Base-by-base conservation (phyloP, 73 alveolate genomes). In the Paramecium pentaurelia region DNA sequence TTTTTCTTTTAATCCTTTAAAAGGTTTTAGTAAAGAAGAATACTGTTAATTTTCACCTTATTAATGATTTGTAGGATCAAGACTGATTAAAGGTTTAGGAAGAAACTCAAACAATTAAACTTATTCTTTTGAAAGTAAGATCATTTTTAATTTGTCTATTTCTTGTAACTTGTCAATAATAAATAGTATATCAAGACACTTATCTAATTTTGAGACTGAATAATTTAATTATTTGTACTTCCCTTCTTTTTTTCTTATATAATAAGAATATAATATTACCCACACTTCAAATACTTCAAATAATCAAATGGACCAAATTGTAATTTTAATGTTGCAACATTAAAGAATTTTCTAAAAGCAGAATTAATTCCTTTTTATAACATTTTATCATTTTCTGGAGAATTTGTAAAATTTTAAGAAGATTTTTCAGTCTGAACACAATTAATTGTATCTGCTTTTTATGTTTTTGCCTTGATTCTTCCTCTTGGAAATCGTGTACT, bases 131-230 rank as follows among this genome's bases (percentile, higher is more conserved):
- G 80, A 60, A 18, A 89, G 75, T 6, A 89, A 38, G 7, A 89
- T 18, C 94, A 89, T 89, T 71, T 89, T 89, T 27, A 89, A 51
- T 83, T 89, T 89, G 68, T 89, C 94, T 14, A 89, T 89, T 89
- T 89, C 94, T 20, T 71, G 9, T 30, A 89, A 89, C 22, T 89
- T 89, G 54, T 89, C 75, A 6, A 89, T 71, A 11, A 89, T 89
- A 51, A 45, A 89, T 0, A 89, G 51, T 38, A 83, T 83, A 71
- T 89, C 94, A 20, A 89, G 51, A 38, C 47, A 42, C 27, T 89
- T 83, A 5, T 89, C 77, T 9, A 89, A 27, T 40, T 89, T 89
- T 8, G 42, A 60, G 30, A 71, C 27, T 1, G 94, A 42, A 47
- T 89, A 49, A 22, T 49, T 27, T 45, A 64, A 64, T 64, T 64